Percentiles rank a stretch among this genome's conserved stretches.
Evolutionary conservation across 495 filamentous ascomycete genomes (phyloP).

Genomic region (Trichoderma reesei): DNA sequence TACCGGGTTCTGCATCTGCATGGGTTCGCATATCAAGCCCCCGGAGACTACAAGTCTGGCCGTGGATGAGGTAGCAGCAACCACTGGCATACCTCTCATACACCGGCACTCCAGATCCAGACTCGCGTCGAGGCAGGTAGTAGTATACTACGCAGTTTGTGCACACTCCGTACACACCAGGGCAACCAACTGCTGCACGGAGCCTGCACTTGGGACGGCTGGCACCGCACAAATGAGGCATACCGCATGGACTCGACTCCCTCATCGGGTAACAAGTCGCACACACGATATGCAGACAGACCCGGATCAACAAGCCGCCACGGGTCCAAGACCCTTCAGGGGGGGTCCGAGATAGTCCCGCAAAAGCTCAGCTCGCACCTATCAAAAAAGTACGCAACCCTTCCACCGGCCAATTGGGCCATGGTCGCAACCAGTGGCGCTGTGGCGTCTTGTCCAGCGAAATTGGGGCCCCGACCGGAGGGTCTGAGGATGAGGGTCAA

Average conservation of each 20-base stretch:
- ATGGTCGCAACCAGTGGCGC: neutral
- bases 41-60: too few relatives aligned
- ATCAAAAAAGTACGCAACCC: conserved; percentile 4
- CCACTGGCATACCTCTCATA: too few relatives aligned
- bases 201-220: too few relatives aligned
- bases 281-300: neutral
- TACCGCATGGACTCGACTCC: neutral
- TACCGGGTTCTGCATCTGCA: neutral
- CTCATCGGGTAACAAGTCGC: conserved; percentile 1
- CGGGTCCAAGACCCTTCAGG: neutral
- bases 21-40: neutral
- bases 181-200: too few relatives aligned
- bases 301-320: neutral
- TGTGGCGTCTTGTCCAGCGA: conserved; percentile 4
- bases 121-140: too few relatives aligned
- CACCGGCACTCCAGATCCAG: too few relatives aligned
- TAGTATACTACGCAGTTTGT: too few relatives aligned
- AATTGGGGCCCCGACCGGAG: conserved; percentile 3
- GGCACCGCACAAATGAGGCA: neutral
- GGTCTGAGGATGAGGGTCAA: neutral
- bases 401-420: conserved; percentile 3
- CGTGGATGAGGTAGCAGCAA: too few relatives aligned
- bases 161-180: too few relatives aligned
- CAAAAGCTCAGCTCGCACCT: neutral
- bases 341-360: neutral